Conservation (phyloP, 176 grass and related monocot species). For the Pontederia crassipes region DNA sequence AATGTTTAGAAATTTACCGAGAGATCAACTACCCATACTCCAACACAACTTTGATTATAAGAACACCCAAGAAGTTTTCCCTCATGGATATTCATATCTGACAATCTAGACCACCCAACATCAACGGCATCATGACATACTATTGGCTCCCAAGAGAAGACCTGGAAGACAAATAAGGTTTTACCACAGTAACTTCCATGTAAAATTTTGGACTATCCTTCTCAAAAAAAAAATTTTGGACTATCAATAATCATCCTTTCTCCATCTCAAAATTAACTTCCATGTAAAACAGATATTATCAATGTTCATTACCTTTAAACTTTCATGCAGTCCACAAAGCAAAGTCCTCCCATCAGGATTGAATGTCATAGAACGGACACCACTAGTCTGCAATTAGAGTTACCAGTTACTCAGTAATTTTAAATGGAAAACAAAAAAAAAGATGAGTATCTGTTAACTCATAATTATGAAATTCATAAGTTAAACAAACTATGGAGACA, state of each 20-base stretch:
- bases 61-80: conserved; percentile 99
- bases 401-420: not conserved
- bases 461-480: not conserved
- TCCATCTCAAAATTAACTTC: not conserved
- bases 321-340: conserved; percentile 90
- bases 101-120: conserved; percentile 93
- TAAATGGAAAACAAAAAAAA: not conserved
- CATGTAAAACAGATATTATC: conserved; percentile 6
- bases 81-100: conserved; percentile 94
- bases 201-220: conserved; percentile 10
- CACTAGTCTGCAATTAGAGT: conserved; percentile 53
- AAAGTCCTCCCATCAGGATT: conserved; percentile 93
- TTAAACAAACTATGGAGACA: not conserved
- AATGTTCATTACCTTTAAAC: conserved; percentile 55
- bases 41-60: conserved; percentile 99
- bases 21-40: conserved; percentile 96
- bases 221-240: conserved; percentile 9
- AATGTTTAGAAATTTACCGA: conserved; percentile 34
- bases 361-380: conserved; percentile 95
- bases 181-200: not conserved
- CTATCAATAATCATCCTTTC: too few species aligned
- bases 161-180: conserved; percentile 38
- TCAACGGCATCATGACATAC: conserved; percentile 88
- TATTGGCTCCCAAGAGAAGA: conserved; percentile 97
- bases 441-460: not conserved